Evolutionary conservation across 257 asterid species (phyloP).

Genomic region (Leptodermis oblonga): DNA sequence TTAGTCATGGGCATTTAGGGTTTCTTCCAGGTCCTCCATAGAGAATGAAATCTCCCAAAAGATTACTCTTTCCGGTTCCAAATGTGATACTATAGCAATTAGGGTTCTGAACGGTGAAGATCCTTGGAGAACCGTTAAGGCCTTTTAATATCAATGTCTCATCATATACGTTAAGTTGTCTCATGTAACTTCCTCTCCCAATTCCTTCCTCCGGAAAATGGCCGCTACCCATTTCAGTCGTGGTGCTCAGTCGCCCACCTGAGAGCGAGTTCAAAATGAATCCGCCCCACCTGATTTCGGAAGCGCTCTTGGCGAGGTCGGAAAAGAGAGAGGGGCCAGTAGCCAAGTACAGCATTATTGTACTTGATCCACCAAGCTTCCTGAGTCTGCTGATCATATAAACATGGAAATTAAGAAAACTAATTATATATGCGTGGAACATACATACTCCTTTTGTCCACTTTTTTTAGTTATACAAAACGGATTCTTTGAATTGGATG

Average conservation of each 20-base stretch:
- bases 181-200: slow-evolving; percentile 16
- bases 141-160: slow-evolving; percentile 6
- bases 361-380: slow-evolving; percentile 19
- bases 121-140: background rate
- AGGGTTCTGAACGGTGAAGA: background rate
- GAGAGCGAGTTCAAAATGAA: slow-evolving; percentile 11
- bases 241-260: slow-evolving; percentile 13
- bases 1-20: slow-evolving; percentile 14
- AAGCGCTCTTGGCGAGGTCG: slow-evolving; percentile 7
- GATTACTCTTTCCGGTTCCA: background rate
- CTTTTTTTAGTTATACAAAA: too few species aligned
- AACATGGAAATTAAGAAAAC: too few species aligned
- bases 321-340: slow-evolving; percentile 24
- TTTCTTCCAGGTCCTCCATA: slow-evolving; percentile 24
- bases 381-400: background rate
- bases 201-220: slow-evolving; percentile 20
- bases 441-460: too few species aligned
- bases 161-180: slow-evolving; percentile 14
- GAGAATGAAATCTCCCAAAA: slow-evolving; percentile 18
- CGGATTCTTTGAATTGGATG: too few species aligned
- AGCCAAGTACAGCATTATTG: slow-evolving; percentile 10
- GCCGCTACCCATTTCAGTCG: slow-evolving; percentile 25
- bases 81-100: slow-evolving; percentile 11
- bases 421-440: too few species aligned
- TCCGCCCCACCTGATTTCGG: slow-evolving; percentile 18